Evolutionary conservation across 495 filamentous ascomycete genomes (phyloP), one percentile per base, ranked within the genome.

Genomic region (Neurospora hispaniola): DNA sequence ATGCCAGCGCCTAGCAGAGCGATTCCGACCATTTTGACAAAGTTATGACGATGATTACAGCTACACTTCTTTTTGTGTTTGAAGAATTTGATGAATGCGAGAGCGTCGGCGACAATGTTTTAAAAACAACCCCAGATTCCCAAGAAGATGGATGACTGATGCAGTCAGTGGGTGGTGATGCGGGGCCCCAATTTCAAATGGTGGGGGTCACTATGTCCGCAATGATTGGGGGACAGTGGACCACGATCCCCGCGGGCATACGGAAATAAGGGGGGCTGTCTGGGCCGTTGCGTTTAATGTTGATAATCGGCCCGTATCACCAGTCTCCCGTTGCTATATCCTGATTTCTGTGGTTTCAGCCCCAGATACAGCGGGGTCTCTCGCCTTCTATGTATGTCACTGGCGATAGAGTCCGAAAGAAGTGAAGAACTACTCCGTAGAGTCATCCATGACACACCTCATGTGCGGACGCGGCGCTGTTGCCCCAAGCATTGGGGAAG

Each of bases 1-100:
- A 84, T 85, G 82, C 90, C 91, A 74, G 88, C 88, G 54, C 90
- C 91, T 66, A 93, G 86, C 12, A 92, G 85, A 38, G 90, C 90
- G 41, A 92, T 82, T 40, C 89, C 89, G 71, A 88, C 69, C 79
- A 79, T 81, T 71, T 69, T 75, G 39, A 27, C 20, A 23, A 59
- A 59, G 38, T 70, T 4, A 69, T 3, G 27, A 31, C 0, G 54
- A 35, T 35, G 54, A 66, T 31, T 31, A 27, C 48, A 38, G 54
- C 18, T 66, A 9, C 14, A 35, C 14, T 66, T 12, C 35, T 16
- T 23, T 66, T 66, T 35, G 54, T 66, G 54, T 27, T 14, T 16
- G 27, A 27, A 16, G 54, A 5, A 66, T 35, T 59, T 16, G 23
- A 31, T 35, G 27, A 16, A 12, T 18, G 27, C 14, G 27, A 8